These are phyloP conservation scores for Aegle marmelos DNA, from an alignment of 345 rosid species.

Conservation along the genomic window DNA sequence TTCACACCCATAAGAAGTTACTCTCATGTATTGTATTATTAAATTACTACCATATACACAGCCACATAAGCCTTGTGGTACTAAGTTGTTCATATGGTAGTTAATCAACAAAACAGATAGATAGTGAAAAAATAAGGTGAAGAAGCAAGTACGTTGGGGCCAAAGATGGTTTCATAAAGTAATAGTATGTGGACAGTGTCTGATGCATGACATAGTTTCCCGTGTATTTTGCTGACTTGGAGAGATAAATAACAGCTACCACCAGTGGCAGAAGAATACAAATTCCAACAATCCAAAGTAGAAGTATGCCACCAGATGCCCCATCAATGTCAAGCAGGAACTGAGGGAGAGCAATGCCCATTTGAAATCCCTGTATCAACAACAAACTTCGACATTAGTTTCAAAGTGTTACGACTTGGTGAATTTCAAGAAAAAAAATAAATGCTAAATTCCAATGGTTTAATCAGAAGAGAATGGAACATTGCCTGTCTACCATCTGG, in stretches of 20 bases:
- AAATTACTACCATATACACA: neutral
- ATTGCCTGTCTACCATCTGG: constrained; percentile 97
- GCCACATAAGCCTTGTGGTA: neutral
- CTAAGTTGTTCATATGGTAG: neutral
- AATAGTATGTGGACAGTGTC: constrained; percentile 83
- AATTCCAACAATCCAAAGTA: constrained; percentile 96
- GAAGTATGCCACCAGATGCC: constrained; percentile 91
- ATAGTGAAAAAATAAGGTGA: neutral
- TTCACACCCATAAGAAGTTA: constrained; percentile 1
- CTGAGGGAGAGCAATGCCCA: constrained; percentile 99
- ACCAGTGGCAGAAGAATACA: constrained; percentile 96
- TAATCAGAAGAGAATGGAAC: constrained; percentile 11
- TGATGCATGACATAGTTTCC: constrained; percentile 99
- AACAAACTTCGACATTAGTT: constrained; percentile 15
- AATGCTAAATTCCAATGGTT: neutral
- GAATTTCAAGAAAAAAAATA: neutral
- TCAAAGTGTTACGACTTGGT: constrained; percentile 1
- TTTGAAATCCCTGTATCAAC: constrained; percentile 86
- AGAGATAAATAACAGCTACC: constrained; percentile 92
- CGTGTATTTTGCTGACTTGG: constrained; percentile 91
- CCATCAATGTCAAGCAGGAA: constrained; percentile 91
- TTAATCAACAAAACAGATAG: neutral
- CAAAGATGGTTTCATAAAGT: constrained; percentile 92
- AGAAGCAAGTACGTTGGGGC: constrained; percentile 75
- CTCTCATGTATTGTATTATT: neutral